Base-by-base conservation (phyloP, 108 stramenopile species). In the Conticribra guillardii region DNA sequence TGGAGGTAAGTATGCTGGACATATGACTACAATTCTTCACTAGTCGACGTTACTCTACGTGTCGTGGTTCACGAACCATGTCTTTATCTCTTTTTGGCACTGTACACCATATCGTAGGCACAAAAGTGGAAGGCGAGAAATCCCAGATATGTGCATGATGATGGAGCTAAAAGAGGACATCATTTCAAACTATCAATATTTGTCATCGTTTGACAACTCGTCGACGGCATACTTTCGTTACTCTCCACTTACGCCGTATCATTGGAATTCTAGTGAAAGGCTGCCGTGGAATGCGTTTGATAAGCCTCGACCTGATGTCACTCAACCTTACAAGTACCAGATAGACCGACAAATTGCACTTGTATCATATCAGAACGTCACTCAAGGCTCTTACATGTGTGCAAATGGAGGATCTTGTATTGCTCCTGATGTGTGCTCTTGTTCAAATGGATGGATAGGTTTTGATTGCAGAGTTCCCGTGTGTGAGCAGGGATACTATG, bases 381-480 rank as follows among this genome's bases (percentile, higher is more conserved):
- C 81, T 3, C 86, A 96, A 65, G 94, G 94, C 0, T 44, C 51
- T 8, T 96, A 90, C 64, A 86, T 84, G 57, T 96, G 94, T 80
- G 94, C 94, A 2, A 96, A 96, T 74, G 87, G 79, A 14, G 94
- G 94, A 19, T 54, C 54, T 34, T 96, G 94, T 74, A 67, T 82
- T 5, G 58, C 81, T 2, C 92, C 92, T 3, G 92, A 87, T 52
- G 82, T 86, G 17, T 96, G 95, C 67, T 61, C 65, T 14, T 96
- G 95, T 66, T 67, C 84, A 1, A 64, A 74, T 14, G 95, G 95
- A 11, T 96, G 93, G 93, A 60, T 72, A 2, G 95, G 95, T 16
- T 96, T 96, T 67, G 95, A 96, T 66, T 96, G 95, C 81, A 83
- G 95, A 31, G 88, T 87, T 1, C 95, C 95, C 5, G 69, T 92